Base-by-base conservation (phyloP, 768 basidiomycete genomes). In the Auriscalpium microsporum region DNA sequence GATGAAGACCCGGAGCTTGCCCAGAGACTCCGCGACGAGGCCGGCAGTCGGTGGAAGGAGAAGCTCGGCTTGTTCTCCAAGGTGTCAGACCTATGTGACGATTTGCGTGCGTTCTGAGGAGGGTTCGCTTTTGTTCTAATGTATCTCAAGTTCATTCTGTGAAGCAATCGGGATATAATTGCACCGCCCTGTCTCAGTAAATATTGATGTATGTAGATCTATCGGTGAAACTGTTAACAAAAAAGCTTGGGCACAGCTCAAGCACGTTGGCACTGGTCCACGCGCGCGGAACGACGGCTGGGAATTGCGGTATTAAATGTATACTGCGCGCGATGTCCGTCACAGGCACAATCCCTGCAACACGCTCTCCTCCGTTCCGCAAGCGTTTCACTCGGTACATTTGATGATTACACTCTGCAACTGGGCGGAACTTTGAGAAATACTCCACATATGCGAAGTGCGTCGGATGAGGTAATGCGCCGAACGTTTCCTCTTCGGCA, bases 211-310 rank as follows among this genome's bases (percentile, higher is more conserved):
- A 72, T 14, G 55, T 40, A 59, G 68, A 66, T 48, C 62, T 44
- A 58, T 71, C 68, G 19, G 62, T 62, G 45, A 67, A 71, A 1
- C 62, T 48, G 59, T 67, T 72, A 0, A 71, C 57, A 60, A 57
- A 73, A 50, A 73, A 74, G 1, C 28, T 53, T 7, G 45, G 44
- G 50, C 65, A 65, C 10, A 42, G 6, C 9, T 74, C 70, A 1
- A 73, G 61, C 8, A 72, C 67, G 40, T 50, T 72, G 19, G 62
- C 65, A 46, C 62, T 65, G 1, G 62, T 64, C 73, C 73, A 74
- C 4, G 62, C 60, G 0, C 56, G 36, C 19, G 69, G 69, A 1
- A 62, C 69, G 1, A 52, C 42, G 8, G 58, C 55, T 1, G 70
- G 68, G 51, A 71, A 72, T 38, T 63, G 58, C 0, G 72, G 72